Evolutionary conservation across 306 rosid species (phyloP).

Genomic region (Phaseolus lunatus): DNA sequence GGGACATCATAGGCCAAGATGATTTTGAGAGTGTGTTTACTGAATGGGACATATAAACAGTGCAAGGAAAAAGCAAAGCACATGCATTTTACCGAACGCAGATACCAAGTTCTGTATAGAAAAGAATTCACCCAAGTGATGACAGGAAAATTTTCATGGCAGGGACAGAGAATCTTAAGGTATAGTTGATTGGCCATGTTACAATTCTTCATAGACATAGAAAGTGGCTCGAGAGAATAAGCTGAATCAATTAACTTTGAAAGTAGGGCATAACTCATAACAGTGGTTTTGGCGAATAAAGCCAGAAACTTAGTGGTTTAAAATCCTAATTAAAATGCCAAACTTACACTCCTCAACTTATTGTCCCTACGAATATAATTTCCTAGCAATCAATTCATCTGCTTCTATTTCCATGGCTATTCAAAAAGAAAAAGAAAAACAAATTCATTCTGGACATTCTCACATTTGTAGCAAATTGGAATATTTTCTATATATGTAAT

Average conservation of each 20-base stretch:
- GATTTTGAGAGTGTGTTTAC: background rate
- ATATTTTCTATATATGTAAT: background rate
- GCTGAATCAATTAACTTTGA: background rate
- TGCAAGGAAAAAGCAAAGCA: conserved; percentile 1
- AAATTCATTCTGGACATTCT: background rate
- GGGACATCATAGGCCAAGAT: background rate
- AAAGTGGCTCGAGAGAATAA: background rate
- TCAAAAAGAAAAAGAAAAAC: background rate
- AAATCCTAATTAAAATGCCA: background rate
- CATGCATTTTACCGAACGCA: background rate
- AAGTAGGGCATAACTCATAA: background rate
- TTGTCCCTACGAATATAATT: background rate
- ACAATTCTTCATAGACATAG: background rate
- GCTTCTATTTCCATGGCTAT: background rate
- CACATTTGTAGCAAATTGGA: background rate
- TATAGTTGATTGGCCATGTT: background rate
- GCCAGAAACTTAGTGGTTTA: background rate
- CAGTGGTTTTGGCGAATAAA: background rate
- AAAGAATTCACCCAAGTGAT: background rate
- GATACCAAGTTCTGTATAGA: background rate
- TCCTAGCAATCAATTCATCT: background rate
- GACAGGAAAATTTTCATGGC: background rate
- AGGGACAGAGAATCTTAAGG: background rate
- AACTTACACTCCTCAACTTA: background rate
- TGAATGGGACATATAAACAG: background rate